Base-by-base conservation (phyloP, 1,139 yeast genomes). In the Debaryomyces robertsiae region DNA sequence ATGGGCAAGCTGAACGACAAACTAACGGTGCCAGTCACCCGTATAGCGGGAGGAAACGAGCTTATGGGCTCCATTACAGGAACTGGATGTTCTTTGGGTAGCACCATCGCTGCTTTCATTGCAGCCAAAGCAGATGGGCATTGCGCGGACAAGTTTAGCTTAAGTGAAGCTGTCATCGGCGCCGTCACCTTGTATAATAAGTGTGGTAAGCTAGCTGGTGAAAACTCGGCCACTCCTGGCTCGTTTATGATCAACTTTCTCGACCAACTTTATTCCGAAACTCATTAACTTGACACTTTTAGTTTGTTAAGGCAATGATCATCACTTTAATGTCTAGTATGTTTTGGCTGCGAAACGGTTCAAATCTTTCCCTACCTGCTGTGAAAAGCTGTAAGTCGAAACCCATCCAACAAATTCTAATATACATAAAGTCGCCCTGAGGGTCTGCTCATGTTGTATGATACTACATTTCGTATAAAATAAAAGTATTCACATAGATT, bases 71-170 rank as follows among this genome's bases (percentile, higher is more conserved):
- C 67, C 10, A 77, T 90, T n/a, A 90, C 97, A 0, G 97, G 96
- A 0, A 75, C 94, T 2, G 98, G 97, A 0, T 91, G 97, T 49
- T 78, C 93, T 0, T 66, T 89, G 35, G 96, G 95, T 1, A 82
- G 93, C 38, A 75, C 81, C 0, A 78, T 89, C 41, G 82, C 87
- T 0, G 72, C 87, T 1, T 76, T 72, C 49, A 55, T 82, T 6
- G 82, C 82, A 3, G 77, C 81, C 2, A 55, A 62, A 29, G 67
- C 69, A 0, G 64, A 61, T 25, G 58, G 55, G 2, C 22, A 32
- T 15, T 25, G 43, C 11, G 39, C 44, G 10, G 28, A 35, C 7
- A 31, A 37, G 1, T 50, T 48, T 29, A 61, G 63, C 38, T 54
- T 75, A 1, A 76, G 69, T 45, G 58, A 60, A 6, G 82, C 87